Base-by-base conservation (phyloP, 164 flowering plant genomes). In the Aristolochia fimbriata region DNA sequence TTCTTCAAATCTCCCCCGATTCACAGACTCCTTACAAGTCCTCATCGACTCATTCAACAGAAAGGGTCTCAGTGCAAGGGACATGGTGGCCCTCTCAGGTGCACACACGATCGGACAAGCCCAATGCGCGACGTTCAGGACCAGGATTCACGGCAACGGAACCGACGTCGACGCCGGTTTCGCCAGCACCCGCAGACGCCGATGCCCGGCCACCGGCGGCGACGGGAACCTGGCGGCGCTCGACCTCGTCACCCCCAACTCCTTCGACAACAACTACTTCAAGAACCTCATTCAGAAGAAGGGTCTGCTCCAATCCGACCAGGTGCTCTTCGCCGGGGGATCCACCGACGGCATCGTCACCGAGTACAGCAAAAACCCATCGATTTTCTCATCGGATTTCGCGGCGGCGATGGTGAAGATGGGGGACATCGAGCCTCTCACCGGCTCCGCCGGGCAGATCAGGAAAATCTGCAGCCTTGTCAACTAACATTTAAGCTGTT, bases 201-300 rank as follows among this genome's bases (percentile, higher is more conserved):
- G 48, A 1, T 79, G 83, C 50, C 85, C 83, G 15, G 21, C 23
- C 5, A 46, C 19, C 4, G 37, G 64, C 4, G 80, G 71, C 0
- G 65, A 72, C 23, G 30, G 57, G 1, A 76, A 71, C 15, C 41
- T 76, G 63, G 82, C 82, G 4, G 67, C 84, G 0, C 74, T 82
- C 0, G 86, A 82, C 65, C 50, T 78, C 61, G 77, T 76, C 59
- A 78, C 81, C 12, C 79, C 81, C 13, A 72, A 52, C 47, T 48
- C 71, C 1, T 78, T 78, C 53, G 85, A 77, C 60, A 75, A 70
- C 63, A 75, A 73, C 61, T 82, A 77, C 72, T 83, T 62, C 77
- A 77, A 76, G 65, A 78, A 75, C 50, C 60, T 83, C 24, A 25
- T 66, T 2, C 27, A 54, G 31, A 45, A 22, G 33, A 60, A 66